Base-by-base conservation (phyloP, 2,329 filamentous ascomycete species). In the Neonectria hederae region DNA sequence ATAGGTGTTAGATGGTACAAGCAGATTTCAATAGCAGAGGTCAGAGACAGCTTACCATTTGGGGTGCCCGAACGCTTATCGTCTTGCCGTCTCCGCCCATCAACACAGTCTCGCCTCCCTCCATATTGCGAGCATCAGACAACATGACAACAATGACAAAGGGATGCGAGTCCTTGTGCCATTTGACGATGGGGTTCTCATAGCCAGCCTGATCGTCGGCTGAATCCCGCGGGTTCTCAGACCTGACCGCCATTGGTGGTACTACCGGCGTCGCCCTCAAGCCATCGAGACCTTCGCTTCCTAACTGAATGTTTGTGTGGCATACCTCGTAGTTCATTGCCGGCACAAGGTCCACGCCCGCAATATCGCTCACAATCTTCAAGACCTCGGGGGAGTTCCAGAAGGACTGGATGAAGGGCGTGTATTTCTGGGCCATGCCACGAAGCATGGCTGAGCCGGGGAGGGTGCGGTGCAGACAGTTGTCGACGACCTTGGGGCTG, bases 361-460 rank as follows among this genome's bases (percentile, higher is more conserved):
- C 86, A 52, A 88, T 82, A 62, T 83, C 80, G 3, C 85, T 88
- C 56, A 89, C 79, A 68, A 83, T 83, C 9, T 79, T 76, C 3
- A 88, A 80, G 2, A 85, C 83, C 54, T 86, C 81, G 0, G 87
- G 84, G 51, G 82, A 82, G 60, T 83, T 86, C 88, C 87, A 90
- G 28, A 76, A 75, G 14, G 74, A 51, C 51, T 78, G 69, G 17
- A 76, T 74, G 59, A 78, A 79, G 0, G 73, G 72, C 2, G 76
- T 69, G 26, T 77, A 76, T 26, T 70, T 67, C 21, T 59, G 56
- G 26, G 56, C 73, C 61, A 75, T 72, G 78, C 83, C 72, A 77
- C 86, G 79, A 80, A 90, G 61, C 84, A 90, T 82, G 66, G 88
- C 87, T 69, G 86, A 88, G 42, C 55, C 66, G n/a, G 74, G 73